phyloP scores from a whole-genome alignment of 2,329 filamentous ascomycete species.

The Chrysoporthe austroafricana region DNA sequence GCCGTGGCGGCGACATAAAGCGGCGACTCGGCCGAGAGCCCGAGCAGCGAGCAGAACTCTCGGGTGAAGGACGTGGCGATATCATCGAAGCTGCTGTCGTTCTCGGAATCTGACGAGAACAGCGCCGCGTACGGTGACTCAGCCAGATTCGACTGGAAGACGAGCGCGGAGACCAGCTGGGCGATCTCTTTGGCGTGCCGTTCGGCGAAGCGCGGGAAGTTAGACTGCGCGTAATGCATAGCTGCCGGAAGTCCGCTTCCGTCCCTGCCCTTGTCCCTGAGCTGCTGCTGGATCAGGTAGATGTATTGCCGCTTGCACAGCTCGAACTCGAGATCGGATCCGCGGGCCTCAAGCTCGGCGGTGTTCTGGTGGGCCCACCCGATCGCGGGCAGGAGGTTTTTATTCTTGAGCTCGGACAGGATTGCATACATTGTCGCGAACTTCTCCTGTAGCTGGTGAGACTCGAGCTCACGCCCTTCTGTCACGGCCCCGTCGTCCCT shows the following conservation, averaged over 20 bases:
- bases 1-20: conserved; percentile 92
- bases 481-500: conserved; percentile 30
- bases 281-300: conserved; percentile 74
- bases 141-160: conserved; percentile 74
- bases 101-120: conserved; percentile 51
- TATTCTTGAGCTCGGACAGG: conserved; percentile 73
- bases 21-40: conserved; percentile 87
- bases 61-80: conserved; percentile 86
- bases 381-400: conserved; percentile 82
- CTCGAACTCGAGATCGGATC: conserved; percentile 94
- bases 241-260: conserved; percentile 66
- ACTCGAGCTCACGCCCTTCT: conserved; percentile 62
- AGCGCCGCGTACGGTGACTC: conserved; percentile 78
- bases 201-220: conserved; percentile 75
- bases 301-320: conserved; percentile 88
- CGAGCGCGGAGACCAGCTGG: conserved; percentile 78
- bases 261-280: conserved; percentile 46
- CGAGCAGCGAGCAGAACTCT: conserved; percentile 92
- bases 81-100: conserved; percentile 74
- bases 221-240: conserved; percentile 72
- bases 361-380: conserved; percentile 80
- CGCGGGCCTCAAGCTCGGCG: conserved; percentile 72
- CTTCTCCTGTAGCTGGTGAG: conserved; percentile 72
- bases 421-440: conserved; percentile 93
- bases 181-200: conserved; percentile 81